Base-by-base conservation (phyloP, 2,329 filamentous ascomycete species). In the Cadophora sp. region DNA sequence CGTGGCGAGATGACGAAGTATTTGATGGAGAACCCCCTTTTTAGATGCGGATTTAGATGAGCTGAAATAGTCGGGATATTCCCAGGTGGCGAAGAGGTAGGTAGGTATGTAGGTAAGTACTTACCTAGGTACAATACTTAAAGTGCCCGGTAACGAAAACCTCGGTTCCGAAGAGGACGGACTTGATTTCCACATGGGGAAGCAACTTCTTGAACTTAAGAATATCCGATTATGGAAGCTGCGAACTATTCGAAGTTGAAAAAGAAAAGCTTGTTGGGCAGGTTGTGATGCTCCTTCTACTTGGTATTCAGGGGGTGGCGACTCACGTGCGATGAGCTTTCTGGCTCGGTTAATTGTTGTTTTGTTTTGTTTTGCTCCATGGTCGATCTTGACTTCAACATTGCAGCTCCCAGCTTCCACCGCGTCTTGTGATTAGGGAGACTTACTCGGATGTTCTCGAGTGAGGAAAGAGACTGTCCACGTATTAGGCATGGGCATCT, bases 51-150 rank as follows among this genome's bases (percentile, higher is more conserved):
- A 30, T 14, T 41, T 43, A 58, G 55, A 9, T 36, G 20, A 58
- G 55, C 55, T 58, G 36, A 22, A 58, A 39, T 24, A 33, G 22
- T 60, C 58, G 58, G 58, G 58, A 47, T 33, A 60, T 48, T 33
- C 58, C 58, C 58, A 60, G 58, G 58, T 60, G 41, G 58, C 24
- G 30, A 48, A 41, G 27, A 30, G 27, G 27, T 30, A 16, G 16
- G 41, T 20, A 22, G 20, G 16, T 3, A 47, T 33, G n/a, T 16
- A 24, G 24, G 8, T 7, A 18, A 14, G 9, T 8, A 36, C 16
- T 20, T 48, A 48, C 14, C 14, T 47, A 27, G 56, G 20, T 13
- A 22, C n/a, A 20, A 13, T n/a, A 18, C n/a, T n/a, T n/a, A n/a
- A n/a, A n/a, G n/a, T n/a, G n/a, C n/a, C n/a, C n/a, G n/a, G 6